Base-by-base conservation (phyloP, 805 yeast species). In the Monosporozyma aerobia region DNA sequence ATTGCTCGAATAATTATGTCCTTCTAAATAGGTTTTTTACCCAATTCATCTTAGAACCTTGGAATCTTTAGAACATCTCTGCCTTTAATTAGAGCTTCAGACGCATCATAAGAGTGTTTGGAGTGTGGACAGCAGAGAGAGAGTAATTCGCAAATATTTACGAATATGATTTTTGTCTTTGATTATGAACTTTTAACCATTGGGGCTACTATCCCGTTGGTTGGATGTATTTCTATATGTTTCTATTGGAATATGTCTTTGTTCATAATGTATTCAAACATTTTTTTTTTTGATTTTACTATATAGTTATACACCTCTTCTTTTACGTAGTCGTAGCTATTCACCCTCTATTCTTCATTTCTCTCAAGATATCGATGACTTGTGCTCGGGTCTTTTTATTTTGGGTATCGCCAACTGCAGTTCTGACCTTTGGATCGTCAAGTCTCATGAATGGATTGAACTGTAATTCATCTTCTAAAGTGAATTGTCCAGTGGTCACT, bases 391-490 rank as follows among this genome's bases (percentile, higher is more conserved):
- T 9, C 57, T 55, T 56, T 6, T 48, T 30, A 1, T 71, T 67
- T 13, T 76, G 77, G 0, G 68, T 54, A 37, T 72, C 73, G 0
- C 87, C 86, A 0, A 90, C 78, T 14, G 81, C 79, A 45, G 71
- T 63, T 57, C 79, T 72, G 10, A 94, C 82, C 27, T 71, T 71
- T 0, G 83, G 80, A 61, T 90, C 95, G 35, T 70, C 65, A 14
- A 86, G 70, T 63, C 87, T 80, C 90, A 92, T 83, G 72, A 94
- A 94, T 27, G 99, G 99, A 68, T 94, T 94, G 71, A 81, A 85
- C 48, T 73, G 67, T 56, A 81, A 73, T 68, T 94, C 99, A 64
- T 94, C 96, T 5, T 77, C 80, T 53, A 94, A 78, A 3, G 97
- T 89, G 71, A 88, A 90, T 35, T 63, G 65, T 0, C 99, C 99